Evolutionary conservation across 2,329 filamentous ascomycete species (phyloP), one percentile per base, ranked within the genome.

Genomic region (Ophiostoma angusticollis): DNA sequence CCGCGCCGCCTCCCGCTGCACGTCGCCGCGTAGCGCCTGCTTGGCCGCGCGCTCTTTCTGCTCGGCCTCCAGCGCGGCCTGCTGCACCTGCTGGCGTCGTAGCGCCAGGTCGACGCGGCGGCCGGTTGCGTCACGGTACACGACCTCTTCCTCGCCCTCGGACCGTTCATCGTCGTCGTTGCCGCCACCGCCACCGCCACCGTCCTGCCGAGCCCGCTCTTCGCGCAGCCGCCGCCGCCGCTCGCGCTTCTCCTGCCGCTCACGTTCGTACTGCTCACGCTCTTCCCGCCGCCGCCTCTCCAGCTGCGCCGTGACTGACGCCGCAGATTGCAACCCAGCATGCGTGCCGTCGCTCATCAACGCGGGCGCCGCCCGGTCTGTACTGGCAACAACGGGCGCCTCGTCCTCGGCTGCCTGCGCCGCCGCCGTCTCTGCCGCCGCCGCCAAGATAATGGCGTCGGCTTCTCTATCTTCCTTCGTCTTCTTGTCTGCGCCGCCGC

Each of bases 61-160:
- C 51, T 86, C 79, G 1, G 80, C 80, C 49, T 82, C 84, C 5
- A 58, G 57, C 2, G 64, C 68, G 9, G 60, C 60, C 35, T 75
- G 73, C n/a, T 84, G 72, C 36, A 84, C 80, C 58, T 95, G 86
- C 16, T 85, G 87, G 18, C 87, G 74, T 58, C 84, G 85, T 81
- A 94, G 84, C 14, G 80, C 78, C 18, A 96, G 74, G 53, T 98
- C 93, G 47, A 98, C 87, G 40, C 93, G 79, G n/a, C 87, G 74
- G 11, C 91, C 91, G 3, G 83, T 91, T 9, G 93, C 91, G 60
- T 98, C 91, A 50, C 91, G 82, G 57, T 96, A 95, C 18, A 95
- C 86, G 0, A 89, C 93, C 60, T 95, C 85, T 23, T 73, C 72
- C 41, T 65, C 61, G 29, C 56, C 45, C 56, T 62, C 42, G 61